Conservation (phyloP, 2,329 filamentous ascomycete genomes). For the Alternaria arbusti region DNA sequence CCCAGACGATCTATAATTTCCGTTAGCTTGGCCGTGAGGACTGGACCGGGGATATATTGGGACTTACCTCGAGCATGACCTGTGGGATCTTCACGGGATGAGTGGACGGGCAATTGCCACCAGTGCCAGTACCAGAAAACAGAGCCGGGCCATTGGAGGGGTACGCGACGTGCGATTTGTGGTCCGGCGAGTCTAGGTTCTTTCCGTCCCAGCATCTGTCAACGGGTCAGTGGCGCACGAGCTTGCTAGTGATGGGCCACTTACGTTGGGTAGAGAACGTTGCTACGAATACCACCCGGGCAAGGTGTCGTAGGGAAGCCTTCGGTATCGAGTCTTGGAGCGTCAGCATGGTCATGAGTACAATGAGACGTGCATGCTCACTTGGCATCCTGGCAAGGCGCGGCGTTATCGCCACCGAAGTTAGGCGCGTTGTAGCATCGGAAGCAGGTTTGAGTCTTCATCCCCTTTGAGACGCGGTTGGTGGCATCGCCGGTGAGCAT, state of each 20-base stretch:
- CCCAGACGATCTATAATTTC: constrained; percentile 47
- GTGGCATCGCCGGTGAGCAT: constrained; percentile 54
- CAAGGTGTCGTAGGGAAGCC: constrained; percentile 27
- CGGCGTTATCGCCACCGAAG: constrained; percentile 51
- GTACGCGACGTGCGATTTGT: constrained; percentile 60
- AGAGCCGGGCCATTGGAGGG: constrained; percentile 39
- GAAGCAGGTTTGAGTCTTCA: constrained; percentile 51
- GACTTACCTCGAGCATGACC: constrained; percentile 51
- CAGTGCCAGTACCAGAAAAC: constrained; percentile 30
- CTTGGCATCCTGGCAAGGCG: constrained; percentile 35
- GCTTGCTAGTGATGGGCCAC: not conserved
- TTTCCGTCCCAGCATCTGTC: constrained; percentile 58
- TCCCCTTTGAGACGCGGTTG: constrained; percentile 24
- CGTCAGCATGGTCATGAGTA: not conserved
- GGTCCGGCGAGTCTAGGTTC: constrained; percentile 54
- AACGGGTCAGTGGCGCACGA: constrained; percentile 32
- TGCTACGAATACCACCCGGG: constrained; percentile 38
- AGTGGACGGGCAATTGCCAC: constrained; percentile 50
- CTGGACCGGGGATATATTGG: fast-evolving
- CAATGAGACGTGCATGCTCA: not conserved
- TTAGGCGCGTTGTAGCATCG: constrained; percentile 56
- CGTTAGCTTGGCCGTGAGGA: not conserved
- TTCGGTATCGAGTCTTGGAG: constrained; percentile 4
- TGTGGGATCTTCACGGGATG: constrained; percentile 56
- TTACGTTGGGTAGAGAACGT: constrained; percentile 37